Evolutionary conservation across 345 rosid species (phyloP).

Genomic region (Diplotaxis tenuifolia): DNA sequence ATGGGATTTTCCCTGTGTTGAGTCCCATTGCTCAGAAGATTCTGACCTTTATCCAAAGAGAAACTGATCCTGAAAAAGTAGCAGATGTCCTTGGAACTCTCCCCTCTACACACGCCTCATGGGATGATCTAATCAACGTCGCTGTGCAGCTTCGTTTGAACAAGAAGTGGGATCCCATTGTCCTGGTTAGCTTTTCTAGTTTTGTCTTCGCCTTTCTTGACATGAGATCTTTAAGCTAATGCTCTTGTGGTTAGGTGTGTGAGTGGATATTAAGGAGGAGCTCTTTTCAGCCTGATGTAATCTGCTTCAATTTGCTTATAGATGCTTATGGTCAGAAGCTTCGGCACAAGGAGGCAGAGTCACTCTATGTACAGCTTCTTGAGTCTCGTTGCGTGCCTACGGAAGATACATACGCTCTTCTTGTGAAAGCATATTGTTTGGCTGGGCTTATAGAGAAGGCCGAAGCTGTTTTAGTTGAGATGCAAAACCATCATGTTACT

Average conservation of each 20-base stretch:
- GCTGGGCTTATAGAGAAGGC: constrained; percentile 61
- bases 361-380: constrained; percentile 63
- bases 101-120: constrained; percentile 62
- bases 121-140: constrained; percentile 88
- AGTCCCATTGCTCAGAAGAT: constrained; percentile 77
- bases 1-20: constrained; percentile 87
- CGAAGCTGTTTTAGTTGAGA: constrained; percentile 72
- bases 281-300: constrained; percentile 78
- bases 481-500: constrained; percentile 66
- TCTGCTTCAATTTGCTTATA: constrained; percentile 84
- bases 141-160: constrained; percentile 78
- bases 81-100: constrained; percentile 60
- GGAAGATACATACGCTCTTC: constrained; percentile 88
- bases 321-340: constrained; percentile 82
- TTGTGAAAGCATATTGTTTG: constrained; percentile 70
- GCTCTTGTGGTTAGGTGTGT: constrained; percentile 80
- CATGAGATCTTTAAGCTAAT: neutral
- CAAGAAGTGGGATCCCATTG: constrained; percentile 70
- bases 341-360: constrained; percentile 64
- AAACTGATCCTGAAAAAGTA: constrained; percentile 46
- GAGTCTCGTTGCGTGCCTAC: constrained; percentile 81
- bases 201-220: neutral
- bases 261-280: constrained; percentile 81
- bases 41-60: constrained; percentile 49
- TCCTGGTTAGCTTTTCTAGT: constrained; percentile 46